Evolutionary conservation across 371 early-diverging fungal genomes (phyloP).

Genomic region (Nematocida displodere): DNA sequence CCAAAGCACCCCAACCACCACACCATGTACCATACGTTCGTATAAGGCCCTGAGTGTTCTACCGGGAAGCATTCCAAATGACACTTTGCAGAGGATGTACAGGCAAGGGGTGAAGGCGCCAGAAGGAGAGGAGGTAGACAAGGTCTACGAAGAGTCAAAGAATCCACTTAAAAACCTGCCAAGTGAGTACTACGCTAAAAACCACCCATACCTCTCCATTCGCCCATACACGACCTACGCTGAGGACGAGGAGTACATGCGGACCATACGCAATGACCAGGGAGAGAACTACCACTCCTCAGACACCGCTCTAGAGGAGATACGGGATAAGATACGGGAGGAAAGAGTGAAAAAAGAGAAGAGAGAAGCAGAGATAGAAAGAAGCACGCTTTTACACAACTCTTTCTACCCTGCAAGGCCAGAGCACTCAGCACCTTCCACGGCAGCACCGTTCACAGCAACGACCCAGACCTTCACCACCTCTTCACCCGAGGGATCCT

Average conservation of each 20-base stretch:
- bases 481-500: no score
- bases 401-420: no score
- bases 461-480: no score
- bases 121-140: neutral
- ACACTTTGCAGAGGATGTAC: neutral
- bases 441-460: no score
- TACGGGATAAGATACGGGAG: neutral
- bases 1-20: neutral
- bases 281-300: neutral
- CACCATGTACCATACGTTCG: neutral
- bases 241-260: conserved; percentile 19
- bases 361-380: neutral
- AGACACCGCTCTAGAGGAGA: neutral
- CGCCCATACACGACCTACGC: conserved; percentile 18
- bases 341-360: neutral
- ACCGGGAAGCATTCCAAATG: neutral
- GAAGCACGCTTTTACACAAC: neutral
- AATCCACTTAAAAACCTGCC: neutral
- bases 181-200: neutral
- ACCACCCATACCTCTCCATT: neutral
- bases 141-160: conserved; percentile 6
- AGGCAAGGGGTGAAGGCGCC: conserved; percentile 1
- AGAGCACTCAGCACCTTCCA: no score
- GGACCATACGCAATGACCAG: neutral
- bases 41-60: conserved; percentile 4